These are phyloP conservation scores for Sclerotinia minor DNA, from an alignment of 2,329 filamentous ascomycete genomes.

Conservation along the genomic window DNA sequence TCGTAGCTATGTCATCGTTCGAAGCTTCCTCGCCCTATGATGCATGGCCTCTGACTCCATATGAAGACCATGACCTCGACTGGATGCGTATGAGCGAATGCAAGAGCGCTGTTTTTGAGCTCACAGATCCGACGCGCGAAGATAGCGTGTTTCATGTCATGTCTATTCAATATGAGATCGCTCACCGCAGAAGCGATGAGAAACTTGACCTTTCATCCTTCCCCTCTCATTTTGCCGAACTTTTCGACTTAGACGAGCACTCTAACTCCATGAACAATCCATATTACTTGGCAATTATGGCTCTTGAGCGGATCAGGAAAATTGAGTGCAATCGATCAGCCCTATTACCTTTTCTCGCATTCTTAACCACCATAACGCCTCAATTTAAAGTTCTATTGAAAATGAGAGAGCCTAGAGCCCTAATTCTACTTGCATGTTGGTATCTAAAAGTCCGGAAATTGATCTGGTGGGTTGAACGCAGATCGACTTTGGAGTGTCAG, in stretches of 20 bases:
- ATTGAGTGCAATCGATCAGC: constrained; percentile 43
- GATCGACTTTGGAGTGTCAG: constrained; percentile 51
- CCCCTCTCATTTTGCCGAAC: constrained; percentile 23
- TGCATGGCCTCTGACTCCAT: constrained; percentile 57
- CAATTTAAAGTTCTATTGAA: constrained; percentile 50
- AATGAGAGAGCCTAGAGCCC: constrained; percentile 52
- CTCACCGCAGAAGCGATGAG: neutral
- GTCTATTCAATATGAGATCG: neutral
- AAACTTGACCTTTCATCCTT: neutral
- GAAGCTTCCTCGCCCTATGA: constrained; percentile 47
- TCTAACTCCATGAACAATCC: constrained; percentile 24
- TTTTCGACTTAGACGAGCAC: constrained; percentile 28
- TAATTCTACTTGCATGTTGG: constrained; percentile 58
- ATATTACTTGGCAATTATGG: constrained; percentile 26
- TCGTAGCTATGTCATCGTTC: constrained; percentile 48
- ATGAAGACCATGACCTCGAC: constrained; percentile 50
- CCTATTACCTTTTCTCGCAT: constrained; percentile 49
- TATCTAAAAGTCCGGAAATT: constrained; percentile 50
- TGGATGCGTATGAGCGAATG: constrained; percentile 60
- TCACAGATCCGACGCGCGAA: constrained; percentile 18
- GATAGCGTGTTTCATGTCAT: constrained; percentile 11
- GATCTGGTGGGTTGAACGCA: constrained; percentile 52
- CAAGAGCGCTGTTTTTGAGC: constrained; percentile 54
- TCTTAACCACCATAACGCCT: constrained; percentile 49
- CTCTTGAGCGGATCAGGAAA: constrained; percentile 20